Evolutionary conservation across 768 basidiomycete genomes (phyloP), one percentile per base, ranked within the genome.

Genomic region (Serpula lacrymans): DNA sequence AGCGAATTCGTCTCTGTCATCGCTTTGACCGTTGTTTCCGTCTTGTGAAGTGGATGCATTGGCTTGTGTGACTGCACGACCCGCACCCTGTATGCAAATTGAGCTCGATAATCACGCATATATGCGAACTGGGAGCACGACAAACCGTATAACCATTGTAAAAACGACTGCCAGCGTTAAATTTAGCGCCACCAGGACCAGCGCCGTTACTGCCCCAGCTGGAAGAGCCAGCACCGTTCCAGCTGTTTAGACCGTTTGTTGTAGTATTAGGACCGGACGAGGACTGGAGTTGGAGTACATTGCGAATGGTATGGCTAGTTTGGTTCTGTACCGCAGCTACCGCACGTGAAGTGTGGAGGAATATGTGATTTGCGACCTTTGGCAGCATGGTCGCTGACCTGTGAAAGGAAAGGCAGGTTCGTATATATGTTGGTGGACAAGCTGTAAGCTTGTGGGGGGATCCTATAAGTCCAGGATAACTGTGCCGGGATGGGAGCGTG

Each of bases 251-350:
- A 17, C 65, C 60, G 31, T 59, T 57, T 21, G 71, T 46, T n/a
- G 58, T 55, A 48, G 52, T 69, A 6, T 72, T 68, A 6, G 75
- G 64, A 8, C 67, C 60, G 30, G 75, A 70, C 3, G 75, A 69
- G 1, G 76, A 69, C 63, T 81, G 81, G 13, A 78, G 55, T 55
- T 88, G 83, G 41, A 89, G 72, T 40, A 84, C 88, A 73, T 84
- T 90, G 43, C 87, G 70, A 58, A 89, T 68, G 0, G 84, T 77
- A 46, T 81, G 72, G 4, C 73, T 65, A 4, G 72, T 72, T 58
- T 85, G 85, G 46, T 81, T 80, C 51, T 89, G 86, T 41, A 84
- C 82, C 34, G 81, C 77, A 0, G 83, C 78, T 34, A 81, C 88
- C 12, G 83, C 86, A 54, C 88, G 82, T 11, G 82, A 74, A 1